A percentile compares a stretch with the other conserved stretches of the same genome.
These are phyloP conservation scores for Setomelanomma holmii DNA, from an alignment of 2,329 filamentous ascomycete genomes.

Conservation along the genomic window DNA sequence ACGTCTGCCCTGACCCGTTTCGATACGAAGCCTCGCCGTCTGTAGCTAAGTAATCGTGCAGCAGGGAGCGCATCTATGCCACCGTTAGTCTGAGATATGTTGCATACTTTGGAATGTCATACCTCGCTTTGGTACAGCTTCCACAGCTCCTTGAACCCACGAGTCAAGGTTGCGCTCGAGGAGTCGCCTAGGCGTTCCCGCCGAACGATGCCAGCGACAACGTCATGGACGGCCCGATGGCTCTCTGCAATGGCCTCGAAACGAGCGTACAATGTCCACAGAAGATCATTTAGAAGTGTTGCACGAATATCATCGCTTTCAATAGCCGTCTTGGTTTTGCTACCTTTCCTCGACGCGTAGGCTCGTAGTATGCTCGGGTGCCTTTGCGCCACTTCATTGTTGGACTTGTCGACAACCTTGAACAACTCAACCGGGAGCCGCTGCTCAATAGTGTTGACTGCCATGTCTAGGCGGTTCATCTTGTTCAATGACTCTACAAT, in stretches of 20 bases:
- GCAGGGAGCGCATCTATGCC: constrained; percentile 75
- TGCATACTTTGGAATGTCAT: constrained; percentile 1
- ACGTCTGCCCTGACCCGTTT: constrained; percentile 58
- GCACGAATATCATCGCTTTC: constrained; percentile 76
- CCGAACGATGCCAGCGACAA: constrained; percentile 83
- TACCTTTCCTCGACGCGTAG: constrained; percentile 59
- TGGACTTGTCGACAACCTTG: constrained; percentile 90
- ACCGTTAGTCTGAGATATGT: constrained; percentile 4
- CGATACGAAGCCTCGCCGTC: constrained; percentile 76
- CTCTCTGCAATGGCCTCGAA: constrained; percentile 97
- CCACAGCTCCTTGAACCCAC: constrained; percentile 96
- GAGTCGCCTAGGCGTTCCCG: constrained; percentile 71
- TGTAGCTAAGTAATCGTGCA: constrained; percentile 96
- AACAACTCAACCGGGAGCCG: constrained; percentile 93
- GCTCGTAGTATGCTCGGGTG: constrained; percentile 79
- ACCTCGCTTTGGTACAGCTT: constrained; percentile 93
- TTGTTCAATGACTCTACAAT: constrained; percentile 90
- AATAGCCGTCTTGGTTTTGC: constrained; percentile 66
- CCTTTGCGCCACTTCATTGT: constrained; percentile 89
- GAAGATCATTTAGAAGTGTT: constrained; percentile 86
- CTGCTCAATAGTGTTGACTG: constrained; percentile 90
- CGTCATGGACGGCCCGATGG: constrained; percentile 91
- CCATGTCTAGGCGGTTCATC: constrained; percentile 82
- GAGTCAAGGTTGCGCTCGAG: constrained; percentile 70
- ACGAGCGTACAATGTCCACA: constrained; percentile 93